Evolutionary conservation across 2,329 filamentous ascomycete species (phyloP), one percentile per base, ranked within the genome.

Genomic region (Metarhizium humberi): DNA sequence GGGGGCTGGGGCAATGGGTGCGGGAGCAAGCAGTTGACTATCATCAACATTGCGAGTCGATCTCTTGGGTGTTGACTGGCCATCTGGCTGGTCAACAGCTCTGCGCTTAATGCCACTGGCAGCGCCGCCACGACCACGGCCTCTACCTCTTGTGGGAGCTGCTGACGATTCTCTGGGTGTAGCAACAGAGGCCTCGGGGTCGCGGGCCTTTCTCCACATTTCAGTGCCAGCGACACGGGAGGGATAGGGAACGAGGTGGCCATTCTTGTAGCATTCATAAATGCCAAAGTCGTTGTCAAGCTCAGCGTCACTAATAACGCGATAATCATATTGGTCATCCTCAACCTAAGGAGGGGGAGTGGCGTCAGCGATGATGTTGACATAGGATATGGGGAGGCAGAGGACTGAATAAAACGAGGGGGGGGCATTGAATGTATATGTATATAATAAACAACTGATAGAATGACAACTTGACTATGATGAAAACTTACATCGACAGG

Each of bases 11-110:
- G 61, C 61, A 32, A 65, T 62, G 8, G 64, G 56, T 18, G 59
- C 55, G 29, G 65, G 57, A 5, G 60, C 60, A 18, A 66, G 57
- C 14, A 64, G 60, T 32, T 61, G 59, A 34, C 51, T 58, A 20
- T 71, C 69, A 8, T 67, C 60, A 46, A 65, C 64, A 47, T 64
- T 64, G 54, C 71, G 67, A n/a, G 70, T 69, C 20, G 67, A 67
- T 56, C 75, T 75, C 69, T 82, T 82, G 32, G 75, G 69, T 1
- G 73, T 73, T 1, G 76, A 75, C 58, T 78, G 75, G 25, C 73
- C 74, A 20, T 80, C 78, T 1, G 71, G 72, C 57, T 77, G 75
- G 32, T 74, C 75, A 14, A 73, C 75, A 6, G 78, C 74, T 62
- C 75, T 79, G 29, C 79, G 75, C 68, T 82, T 83, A 57, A 63